Percentiles rank a stretch among this genome's conserved stretches.
Evolutionary conservation across 805 yeast species (phyloP).

Genomic region (Yamadazyma endophytica): DNA sequence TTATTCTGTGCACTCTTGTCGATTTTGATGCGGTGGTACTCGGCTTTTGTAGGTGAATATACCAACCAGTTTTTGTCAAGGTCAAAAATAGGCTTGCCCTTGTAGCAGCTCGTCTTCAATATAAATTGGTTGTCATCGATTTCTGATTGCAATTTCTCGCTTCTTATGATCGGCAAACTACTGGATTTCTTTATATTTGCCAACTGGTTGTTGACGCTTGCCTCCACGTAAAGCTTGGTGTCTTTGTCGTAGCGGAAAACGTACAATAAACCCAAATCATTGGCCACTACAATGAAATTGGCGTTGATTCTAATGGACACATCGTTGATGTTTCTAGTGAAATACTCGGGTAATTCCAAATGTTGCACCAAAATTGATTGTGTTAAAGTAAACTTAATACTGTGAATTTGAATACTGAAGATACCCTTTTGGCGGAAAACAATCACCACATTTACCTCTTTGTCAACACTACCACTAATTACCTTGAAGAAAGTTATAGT

Average conservation of each 20-base stretch:
- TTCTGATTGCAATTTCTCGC: constrained; percentile 7
- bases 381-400: neutral
- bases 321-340: constrained; percentile 1
- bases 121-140: constrained; percentile 18
- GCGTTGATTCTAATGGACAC: constrained; percentile 17
- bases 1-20: constrained; percentile 10
- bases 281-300: constrained; percentile 17
- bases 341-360: constrained; percentile 7
- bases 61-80: constrained; percentile 48
- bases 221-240: constrained; percentile 6
- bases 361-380: constrained; percentile 2
- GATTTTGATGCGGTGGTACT: constrained; percentile 26
- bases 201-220: constrained; percentile 15
- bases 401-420: constrained; percentile 1
- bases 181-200: constrained; percentile 17
- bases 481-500: constrained; percentile 3
- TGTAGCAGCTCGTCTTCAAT: constrained; percentile 24
- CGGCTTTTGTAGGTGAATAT: constrained; percentile 39
- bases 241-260: constrained; percentile 9
- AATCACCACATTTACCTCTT: no score
- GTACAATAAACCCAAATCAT: constrained; percentile 19
- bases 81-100: constrained; percentile 45
- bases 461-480: no score
- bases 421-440: neutral
- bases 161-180: constrained; percentile 17